Conservation (phyloP, 257 asterid genomes). For the Penstemon barbatus region DNA sequence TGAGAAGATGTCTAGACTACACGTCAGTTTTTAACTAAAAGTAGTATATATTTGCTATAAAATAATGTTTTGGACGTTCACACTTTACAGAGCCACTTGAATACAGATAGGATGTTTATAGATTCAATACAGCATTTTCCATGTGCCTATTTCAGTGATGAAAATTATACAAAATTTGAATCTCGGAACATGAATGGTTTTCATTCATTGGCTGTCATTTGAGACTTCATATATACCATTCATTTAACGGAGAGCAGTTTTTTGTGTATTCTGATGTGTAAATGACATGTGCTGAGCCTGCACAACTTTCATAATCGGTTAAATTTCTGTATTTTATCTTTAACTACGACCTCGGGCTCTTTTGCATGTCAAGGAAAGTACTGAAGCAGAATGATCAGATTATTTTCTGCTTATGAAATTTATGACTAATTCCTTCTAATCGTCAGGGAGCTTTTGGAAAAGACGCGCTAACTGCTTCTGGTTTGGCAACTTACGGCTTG, state of each 20-base stretch:
- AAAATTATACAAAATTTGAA: neutral
- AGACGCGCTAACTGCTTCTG: constrained; percentile 59
- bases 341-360: too few species aligned
- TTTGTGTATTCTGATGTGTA: neutral
- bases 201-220: neutral
- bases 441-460: constrained; percentile 77
- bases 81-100: neutral
- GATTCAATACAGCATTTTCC: neutral
- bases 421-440: constrained; percentile 5
- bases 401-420: neutral
- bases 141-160: neutral
- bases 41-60: neutral
- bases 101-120: neutral
- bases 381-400: neutral
- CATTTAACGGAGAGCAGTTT: neutral
- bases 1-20: constrained; percentile 6
- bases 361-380: neutral
- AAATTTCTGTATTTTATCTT: too few species aligned
- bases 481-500: constrained; percentile 63
- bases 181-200: neutral
- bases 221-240: too few species aligned
- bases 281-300: neutral
- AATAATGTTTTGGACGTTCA: neutral
- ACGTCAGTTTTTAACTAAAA: constrained; percentile 5
- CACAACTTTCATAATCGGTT: neutral